phyloP scores from a whole-genome alignment of 2,329 filamentous ascomycete genomes.

The Graphiopsis chlorocephala region DNA sequence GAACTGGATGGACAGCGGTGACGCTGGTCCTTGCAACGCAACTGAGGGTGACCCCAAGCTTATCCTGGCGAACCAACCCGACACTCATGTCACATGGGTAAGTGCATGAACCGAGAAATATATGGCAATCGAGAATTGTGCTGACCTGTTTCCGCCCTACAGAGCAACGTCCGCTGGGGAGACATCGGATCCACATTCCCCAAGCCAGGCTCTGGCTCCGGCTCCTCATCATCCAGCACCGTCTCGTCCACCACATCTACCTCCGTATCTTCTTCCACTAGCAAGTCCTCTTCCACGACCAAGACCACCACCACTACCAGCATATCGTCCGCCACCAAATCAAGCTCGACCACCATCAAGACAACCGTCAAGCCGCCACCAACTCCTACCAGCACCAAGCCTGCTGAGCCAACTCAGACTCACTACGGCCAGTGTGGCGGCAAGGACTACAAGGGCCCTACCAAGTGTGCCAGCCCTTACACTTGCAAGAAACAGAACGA shows the following conservation, averaged over 20 bases:
- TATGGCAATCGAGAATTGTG: neutral
- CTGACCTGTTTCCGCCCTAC: neutral
- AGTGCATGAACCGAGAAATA: slow-evolving; percentile 31
- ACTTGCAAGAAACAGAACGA: slow-evolving; percentile 34
- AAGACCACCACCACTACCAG: neutral
- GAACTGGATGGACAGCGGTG: slow-evolving; percentile 66
- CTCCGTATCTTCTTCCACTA: neutral
- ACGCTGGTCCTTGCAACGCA: slow-evolving; percentile 53
- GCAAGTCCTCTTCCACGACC: neutral
- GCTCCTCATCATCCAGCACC: neutral
- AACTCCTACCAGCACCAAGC: neutral
- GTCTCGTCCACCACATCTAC: neutral
- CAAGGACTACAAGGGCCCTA: slow-evolving; percentile 34
- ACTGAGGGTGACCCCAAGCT: slow-evolving; percentile 52
- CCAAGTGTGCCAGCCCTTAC: slow-evolving; percentile 34
- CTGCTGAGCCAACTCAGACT: neutral
- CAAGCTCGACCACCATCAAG: neutral
- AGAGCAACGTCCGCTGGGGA: slow-evolving; percentile 56
- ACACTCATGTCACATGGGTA: slow-evolving; percentile 3
- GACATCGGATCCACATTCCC: slow-evolving; percentile 53
- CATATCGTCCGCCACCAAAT: neutral
- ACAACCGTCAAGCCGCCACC: neutral
- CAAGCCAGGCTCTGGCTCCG: neutral
- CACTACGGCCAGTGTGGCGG: slow-evolving; percentile 37
- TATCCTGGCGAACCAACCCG: slow-evolving; percentile 32